Percentiles rank a stretch among this genome's conserved stretches.
phyloP scores from a whole-genome alignment of 768 basidiomycete species.

The Tulasnella sp. region DNA sequence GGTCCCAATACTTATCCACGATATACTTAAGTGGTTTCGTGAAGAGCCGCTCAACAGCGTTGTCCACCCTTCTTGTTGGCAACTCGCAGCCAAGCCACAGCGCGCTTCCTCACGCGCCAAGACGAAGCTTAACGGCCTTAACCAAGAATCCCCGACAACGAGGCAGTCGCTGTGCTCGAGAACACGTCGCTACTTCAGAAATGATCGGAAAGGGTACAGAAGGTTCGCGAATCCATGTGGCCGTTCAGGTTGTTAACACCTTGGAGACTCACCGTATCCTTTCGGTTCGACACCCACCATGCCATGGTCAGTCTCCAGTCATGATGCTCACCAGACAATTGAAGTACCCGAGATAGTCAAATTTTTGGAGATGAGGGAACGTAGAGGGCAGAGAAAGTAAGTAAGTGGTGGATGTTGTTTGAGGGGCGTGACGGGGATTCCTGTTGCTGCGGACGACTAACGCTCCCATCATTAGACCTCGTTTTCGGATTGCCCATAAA shows the following conservation, averaged over 20 bases:
- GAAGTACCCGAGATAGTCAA: neutral
- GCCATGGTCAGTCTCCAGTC: neutral
- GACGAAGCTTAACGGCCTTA: neutral
- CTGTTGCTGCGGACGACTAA: neutral
- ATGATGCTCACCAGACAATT: neutral
- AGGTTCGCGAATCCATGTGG: neutral
- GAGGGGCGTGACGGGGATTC: no score
- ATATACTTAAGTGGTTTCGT: neutral
- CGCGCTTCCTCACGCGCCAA: neutral
- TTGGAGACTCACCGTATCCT: neutral
- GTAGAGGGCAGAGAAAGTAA: conserved; percentile 2
- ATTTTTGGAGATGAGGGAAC: neutral
- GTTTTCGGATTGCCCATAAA: neutral
- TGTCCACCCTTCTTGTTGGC: neutral
- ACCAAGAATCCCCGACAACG: neutral
- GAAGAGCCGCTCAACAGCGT: neutral
- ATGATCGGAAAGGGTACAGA: neutral
- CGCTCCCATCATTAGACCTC: neutral
- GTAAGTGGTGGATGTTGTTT: neutral
- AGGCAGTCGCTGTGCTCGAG: neutral
- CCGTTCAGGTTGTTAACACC: neutral
- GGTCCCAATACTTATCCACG: neutral
- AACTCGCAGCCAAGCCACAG: neutral
- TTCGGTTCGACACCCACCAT: neutral
- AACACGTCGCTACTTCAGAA: neutral